Conservation (phyloP, 2,329 filamentous ascomycete species). For the Thielaviopsis cerberus region DNA sequence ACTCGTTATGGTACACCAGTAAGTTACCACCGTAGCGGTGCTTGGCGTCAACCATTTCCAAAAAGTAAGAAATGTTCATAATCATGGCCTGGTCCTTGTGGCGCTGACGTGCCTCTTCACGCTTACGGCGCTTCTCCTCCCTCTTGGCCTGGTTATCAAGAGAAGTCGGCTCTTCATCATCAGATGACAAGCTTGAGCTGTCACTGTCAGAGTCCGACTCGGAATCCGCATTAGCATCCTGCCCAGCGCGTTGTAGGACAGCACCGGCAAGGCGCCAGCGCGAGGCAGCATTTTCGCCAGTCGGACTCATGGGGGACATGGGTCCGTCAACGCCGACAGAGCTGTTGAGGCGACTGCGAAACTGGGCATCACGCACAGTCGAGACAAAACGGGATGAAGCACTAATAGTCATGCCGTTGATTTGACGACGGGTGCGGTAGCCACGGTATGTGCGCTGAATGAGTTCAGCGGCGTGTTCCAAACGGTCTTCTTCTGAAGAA, state of each 20-base stretch:
- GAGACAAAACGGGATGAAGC: constrained; percentile 54
- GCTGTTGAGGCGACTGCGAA: constrained; percentile 27
- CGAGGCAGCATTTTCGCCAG: constrained; percentile 23
- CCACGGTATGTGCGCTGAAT: constrained; percentile 62
- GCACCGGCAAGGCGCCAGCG: constrained; percentile 57
- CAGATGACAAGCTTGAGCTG: constrained; percentile 15
- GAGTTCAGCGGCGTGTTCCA: constrained; percentile 30
- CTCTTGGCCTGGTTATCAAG: constrained; percentile 20
- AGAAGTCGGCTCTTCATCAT: constrained; percentile 14
- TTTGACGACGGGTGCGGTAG: constrained; percentile 52
- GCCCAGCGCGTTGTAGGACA: constrained; percentile 53
- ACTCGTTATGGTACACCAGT: constrained; percentile 63
- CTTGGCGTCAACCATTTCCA: constrained; percentile 70
- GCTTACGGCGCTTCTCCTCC: constrained; percentile 25
- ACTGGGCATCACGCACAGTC: constrained; percentile 39
- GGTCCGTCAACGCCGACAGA: constrained; percentile 5
- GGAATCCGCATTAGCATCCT: constrained; percentile 25
- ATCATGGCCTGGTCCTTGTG: constrained; percentile 50
- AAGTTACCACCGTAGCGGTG: constrained; percentile 77
- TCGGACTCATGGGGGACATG: constrained; percentile 11
- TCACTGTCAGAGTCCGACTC: constrained; percentile 28
- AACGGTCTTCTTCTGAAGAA: neutral
- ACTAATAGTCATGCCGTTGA: constrained; percentile 49
- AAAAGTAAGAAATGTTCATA: constrained; percentile 74
- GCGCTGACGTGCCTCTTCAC: constrained; percentile 7